Base-by-base conservation (phyloP, 257 asterid genomes). In the Solanum okadae region DNA sequence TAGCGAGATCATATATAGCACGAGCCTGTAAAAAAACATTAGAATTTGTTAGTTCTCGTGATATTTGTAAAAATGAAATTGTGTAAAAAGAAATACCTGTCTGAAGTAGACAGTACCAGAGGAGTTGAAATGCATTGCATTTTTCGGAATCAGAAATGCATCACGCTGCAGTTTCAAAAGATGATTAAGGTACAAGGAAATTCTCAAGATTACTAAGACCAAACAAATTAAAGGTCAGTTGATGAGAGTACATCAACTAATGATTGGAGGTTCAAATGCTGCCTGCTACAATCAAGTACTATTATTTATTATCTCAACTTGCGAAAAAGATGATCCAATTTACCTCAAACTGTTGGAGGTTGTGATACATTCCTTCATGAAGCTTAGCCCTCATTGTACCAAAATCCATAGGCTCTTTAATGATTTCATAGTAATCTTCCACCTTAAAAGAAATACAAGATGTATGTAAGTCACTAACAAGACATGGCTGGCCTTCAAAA, bases 311-410 rank as follows among this genome's bases (percentile, higher is more conserved):
- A 52, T 52, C 23, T 52, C 63, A 16, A 52, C 63, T 52, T 52
- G 23, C 23, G 23, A 52, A 52, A 52, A 52, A 52, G 63, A 52
- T 52, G 59, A 52, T 52, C 63, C 23, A 52, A 52, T 52, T 52
- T 52, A 52, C 99, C 98, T 97, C 95, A 82, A 95, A 97, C 73
- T 95, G 94, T 89, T 95, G 90, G 46, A 95, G 96, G 90, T 90
- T 94, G 42, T 90, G 73, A 77, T 95, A 95, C 98, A 95, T 88
- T 78, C 96, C 98, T 90, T 97, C 98, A 38, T 97, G 98, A 90
- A 97, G 95, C 88, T 97, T 97, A 79, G 98, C 98, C 91, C 98
- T 93, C 96, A 96, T 95, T n/a, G 98, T 97, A 59, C 95, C 98
- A 14, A 97, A 97, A 91, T 97, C 98, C 98, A 97, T 97, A 9